A percentile compares a stretch with the other conserved stretches of the same genome.
Evolutionary conservation across 2,329 filamentous ascomycete genomes (phyloP).

Genomic region (Colletotrichum sp.): DNA sequence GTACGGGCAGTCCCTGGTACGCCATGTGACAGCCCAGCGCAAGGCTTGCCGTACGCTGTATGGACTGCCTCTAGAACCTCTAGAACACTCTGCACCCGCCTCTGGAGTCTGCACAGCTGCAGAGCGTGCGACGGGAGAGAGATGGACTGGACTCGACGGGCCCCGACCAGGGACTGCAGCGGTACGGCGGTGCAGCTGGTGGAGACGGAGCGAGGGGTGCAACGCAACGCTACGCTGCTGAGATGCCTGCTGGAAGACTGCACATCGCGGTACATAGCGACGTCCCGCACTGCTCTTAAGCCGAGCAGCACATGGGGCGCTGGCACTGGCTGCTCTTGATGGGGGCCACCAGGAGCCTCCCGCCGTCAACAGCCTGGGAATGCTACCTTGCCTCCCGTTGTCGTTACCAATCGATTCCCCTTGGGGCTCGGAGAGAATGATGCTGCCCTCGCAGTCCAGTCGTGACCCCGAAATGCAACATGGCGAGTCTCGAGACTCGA

Average conservation of each 20-base stretch:
- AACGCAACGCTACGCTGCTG: constrained; percentile 3
- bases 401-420: constrained; percentile 10
- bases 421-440: background rate
- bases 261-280: background rate
- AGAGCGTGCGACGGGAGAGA: background rate
- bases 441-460: background rate
- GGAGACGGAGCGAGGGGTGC: background rate
- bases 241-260: background rate
- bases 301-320: background rate
- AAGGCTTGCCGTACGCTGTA: background rate
- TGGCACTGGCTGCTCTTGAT: background rate
- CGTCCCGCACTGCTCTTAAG: background rate
- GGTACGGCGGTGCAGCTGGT: background rate
- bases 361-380: constrained; percentile 14
- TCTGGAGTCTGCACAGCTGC: background rate
- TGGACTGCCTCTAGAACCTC: background rate
- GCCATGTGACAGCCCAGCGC: constrained; percentile 15
- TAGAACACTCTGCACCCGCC: background rate
- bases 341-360: constrained; percentile 18
- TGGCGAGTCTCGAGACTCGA: background rate
- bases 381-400: constrained; percentile 1
- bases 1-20: constrained; percentile 4
- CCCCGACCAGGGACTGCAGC: background rate
- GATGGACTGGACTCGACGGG: background rate
- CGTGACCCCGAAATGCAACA: background rate